Evolutionary conservation across 305 asterid species (phyloP).

Genomic region (Solanum hybrid): DNA sequence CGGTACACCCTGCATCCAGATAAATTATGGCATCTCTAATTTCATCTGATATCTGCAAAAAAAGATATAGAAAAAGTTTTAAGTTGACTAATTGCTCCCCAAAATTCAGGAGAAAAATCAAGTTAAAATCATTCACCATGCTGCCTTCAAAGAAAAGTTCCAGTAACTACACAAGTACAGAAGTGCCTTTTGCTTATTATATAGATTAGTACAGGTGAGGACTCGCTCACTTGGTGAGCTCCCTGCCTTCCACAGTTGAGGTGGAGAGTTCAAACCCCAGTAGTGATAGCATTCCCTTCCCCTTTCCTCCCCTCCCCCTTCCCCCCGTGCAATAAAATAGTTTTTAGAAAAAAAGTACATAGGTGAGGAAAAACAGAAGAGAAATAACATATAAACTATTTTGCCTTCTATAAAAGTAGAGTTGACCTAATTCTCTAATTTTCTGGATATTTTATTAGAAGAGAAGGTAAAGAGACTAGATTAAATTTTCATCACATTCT

Average conservation of each 20-base stretch:
- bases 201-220: neutral
- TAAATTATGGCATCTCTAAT: constrained; percentile 65
- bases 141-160: neutral
- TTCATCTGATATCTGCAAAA: constrained; percentile 62
- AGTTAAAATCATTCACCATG: neutral
- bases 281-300: neutral
- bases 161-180: neutral
- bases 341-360: neutral
- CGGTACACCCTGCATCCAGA: constrained; percentile 90
- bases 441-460: neutral
- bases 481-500: neutral
- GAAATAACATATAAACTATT: neutral
- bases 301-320: neutral
- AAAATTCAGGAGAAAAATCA: neutral
- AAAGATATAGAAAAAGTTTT: neutral
- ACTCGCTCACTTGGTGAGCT: neutral
- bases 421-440: neutral
- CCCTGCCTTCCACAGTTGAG: neutral
- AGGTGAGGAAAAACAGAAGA: neutral
- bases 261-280: neutral
- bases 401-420: neutral
- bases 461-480: neutral
- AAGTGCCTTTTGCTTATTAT: neutral
- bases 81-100: neutral
- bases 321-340: neutral